A percentile compares a stretch with the other conserved stretches of the same genome.
These are phyloP conservation scores for Tetracladium marchalianum DNA, from an alignment of 495 filamentous ascomycete species.

Conservation along the genomic window DNA sequence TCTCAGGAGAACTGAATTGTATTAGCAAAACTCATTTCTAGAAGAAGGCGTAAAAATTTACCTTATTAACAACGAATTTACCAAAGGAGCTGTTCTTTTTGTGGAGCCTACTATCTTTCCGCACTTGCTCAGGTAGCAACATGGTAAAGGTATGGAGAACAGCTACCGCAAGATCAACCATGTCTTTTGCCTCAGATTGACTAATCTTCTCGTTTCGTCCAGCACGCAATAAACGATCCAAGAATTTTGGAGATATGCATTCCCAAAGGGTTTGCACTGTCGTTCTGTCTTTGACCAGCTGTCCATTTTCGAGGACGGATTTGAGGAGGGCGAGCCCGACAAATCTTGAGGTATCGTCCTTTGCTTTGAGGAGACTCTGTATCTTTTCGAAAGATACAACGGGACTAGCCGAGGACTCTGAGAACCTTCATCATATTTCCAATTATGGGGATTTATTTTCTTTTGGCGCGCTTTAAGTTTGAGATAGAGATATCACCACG, in stretches of 20 bases:
- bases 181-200: constrained; percentile 34
- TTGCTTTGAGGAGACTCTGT: constrained; percentile 37
- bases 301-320: constrained; percentile 45
- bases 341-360: constrained; percentile 54
- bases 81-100: constrained; percentile 37
- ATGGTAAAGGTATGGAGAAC: constrained; percentile 48
- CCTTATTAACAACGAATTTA: constrained; percentile 41
- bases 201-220: constrained; percentile 26
- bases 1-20: constrained; percentile 35
- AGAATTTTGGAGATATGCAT: constrained; percentile 44
- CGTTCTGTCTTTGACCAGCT: constrained; percentile 28
- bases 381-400: constrained; percentile 23
- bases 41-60: constrained; percentile 18
- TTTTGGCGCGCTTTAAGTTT: too few species aligned
- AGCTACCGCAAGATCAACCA: constrained; percentile 51
- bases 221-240: constrained; percentile 49
- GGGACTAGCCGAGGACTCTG: neutral
- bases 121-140: constrained; percentile 35
- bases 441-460: too few species aligned
- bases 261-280: constrained; percentile 34
- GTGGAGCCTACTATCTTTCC: constrained; percentile 32
- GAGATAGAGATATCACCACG: too few species aligned
- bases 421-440: too few species aligned
- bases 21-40: constrained; percentile 14
- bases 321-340: constrained; percentile 56